These are phyloP conservation scores for Suzukiozyma palmioleophila DNA, from an alignment of 1,139 yeast species.

Conservation along the genomic window DNA sequence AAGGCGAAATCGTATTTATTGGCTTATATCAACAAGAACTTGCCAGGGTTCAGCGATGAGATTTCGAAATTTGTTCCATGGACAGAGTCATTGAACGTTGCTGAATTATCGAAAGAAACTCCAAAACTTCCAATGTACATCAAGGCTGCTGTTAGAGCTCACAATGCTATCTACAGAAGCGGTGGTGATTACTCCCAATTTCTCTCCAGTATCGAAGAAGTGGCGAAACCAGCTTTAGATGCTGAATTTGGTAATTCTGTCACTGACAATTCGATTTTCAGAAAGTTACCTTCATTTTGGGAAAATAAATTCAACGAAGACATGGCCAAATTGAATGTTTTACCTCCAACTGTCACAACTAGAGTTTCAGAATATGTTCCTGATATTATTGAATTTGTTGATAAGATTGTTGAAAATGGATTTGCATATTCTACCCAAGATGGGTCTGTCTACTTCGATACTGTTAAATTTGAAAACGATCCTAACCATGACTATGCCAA, in stretches of 20 bases:
- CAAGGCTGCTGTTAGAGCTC: constrained; percentile 59
- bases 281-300: constrained; percentile 84
- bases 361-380: constrained; percentile 97
- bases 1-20: constrained; percentile 42
- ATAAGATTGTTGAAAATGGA: constrained; percentile 69
- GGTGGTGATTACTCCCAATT: constrained; percentile 26
- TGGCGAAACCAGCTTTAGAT: constrained; percentile 72
- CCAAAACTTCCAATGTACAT: constrained; percentile 88
- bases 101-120: constrained; percentile 46
- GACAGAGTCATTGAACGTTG: constrained; percentile 43
- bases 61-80: constrained; percentile 47
- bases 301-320: constrained; percentile 80
- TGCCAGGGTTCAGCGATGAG: constrained; percentile 38
- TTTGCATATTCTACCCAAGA: constrained; percentile 78
- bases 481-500: constrained; percentile 85
- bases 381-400: constrained; percentile 77
- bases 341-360: constrained; percentile 81
- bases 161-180: constrained; percentile 29
- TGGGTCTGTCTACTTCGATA: constrained; percentile 95
- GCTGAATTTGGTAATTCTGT: constrained; percentile 66
- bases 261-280: constrained; percentile 80
- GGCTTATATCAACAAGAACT: constrained; percentile 52
- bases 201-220: constrained; percentile 56
- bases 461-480: constrained; percentile 68
- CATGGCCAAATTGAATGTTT: constrained; percentile 79